Base-by-base conservation (phyloP, 2,329 filamentous ascomycete genomes). In the Ophiostoma tasmaniense region DNA sequence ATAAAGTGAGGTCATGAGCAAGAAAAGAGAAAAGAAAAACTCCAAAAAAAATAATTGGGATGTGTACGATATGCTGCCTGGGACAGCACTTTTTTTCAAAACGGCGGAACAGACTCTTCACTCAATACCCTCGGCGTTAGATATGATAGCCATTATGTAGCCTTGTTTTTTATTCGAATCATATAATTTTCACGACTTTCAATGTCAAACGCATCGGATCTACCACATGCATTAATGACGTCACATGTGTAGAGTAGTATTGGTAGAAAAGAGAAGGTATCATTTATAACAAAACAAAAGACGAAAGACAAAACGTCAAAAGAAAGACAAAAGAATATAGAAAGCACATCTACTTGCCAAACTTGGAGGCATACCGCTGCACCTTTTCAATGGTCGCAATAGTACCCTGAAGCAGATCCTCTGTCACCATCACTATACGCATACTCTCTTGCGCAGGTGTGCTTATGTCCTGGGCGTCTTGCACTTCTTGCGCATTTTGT, bases 41-140 rank as follows among this genome's bases (percentile, higher is more conserved):
- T n/a, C n/a, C n/a, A n/a, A 20, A 28, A 62, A 37, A 37, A 45
- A 55, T 33, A 42, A 28, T 2, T 30, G 55, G 55, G 55, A 11
- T 64, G 59, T 61, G 65, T n/a, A 42, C n/a, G 62, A 50, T 30
- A 66, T 14, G 42, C 25, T 52, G n/a, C 25, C 2, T 37, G 4
- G 5, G 45, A 13, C n/a, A 55, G 22, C 50, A 55, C 45, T 52
- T 8, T 25, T 25, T 28, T 55, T 55, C 2, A 45, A 5, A n/a
- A 45, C 50, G 50, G 55, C 55, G 22, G 55, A 28, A 61, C 14
- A 64, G 42, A 69, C 67, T 71, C 71, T 72, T 72, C 71, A 71
- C 71, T 71, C 70, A 66, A 70, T 70, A 70, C 68, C 68, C 67
- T 69, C 25, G 69, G 69, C 70, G 69, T 71, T 67, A 61, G 65